Evolutionary conservation across 2,329 filamentous ascomycete species (phyloP).

Genomic region (Microsporum canis): DNA sequence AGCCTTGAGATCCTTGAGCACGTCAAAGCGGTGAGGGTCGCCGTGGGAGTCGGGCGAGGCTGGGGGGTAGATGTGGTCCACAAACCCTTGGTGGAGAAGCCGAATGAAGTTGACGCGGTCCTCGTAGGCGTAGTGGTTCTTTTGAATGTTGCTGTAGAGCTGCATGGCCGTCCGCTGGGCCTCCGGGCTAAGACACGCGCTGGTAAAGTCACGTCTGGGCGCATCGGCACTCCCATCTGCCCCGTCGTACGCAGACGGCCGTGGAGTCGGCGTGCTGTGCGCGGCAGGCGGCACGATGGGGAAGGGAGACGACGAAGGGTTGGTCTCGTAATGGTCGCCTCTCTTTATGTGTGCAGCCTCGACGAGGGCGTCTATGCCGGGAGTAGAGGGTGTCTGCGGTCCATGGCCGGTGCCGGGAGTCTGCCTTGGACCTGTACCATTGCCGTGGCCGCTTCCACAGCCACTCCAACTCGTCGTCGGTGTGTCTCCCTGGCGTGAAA

Average conservation of each 20-base stretch:
- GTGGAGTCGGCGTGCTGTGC: constrained; percentile 19
- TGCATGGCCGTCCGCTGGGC: constrained; percentile 32
- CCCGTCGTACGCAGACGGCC: constrained; percentile 26
- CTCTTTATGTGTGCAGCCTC: constrained; percentile 30
- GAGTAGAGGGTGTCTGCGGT: constrained; percentile 25
- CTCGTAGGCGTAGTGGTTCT: constrained; percentile 38
- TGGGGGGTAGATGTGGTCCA: constrained; percentile 37
- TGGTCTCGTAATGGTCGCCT: constrained; percentile 18
- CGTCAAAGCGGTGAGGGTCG: constrained; percentile 36
- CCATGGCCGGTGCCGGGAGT: background rate
- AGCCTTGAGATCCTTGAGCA: constrained; percentile 36
- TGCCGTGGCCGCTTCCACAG: background rate
- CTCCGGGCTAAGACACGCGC: constrained; percentile 32
- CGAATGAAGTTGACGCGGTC: constrained; percentile 38
- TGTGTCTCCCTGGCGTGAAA: background rate
- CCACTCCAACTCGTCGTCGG: background rate
- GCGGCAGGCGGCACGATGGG: constrained; percentile 32
- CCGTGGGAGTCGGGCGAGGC: constrained; percentile 35
- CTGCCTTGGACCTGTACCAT: background rate
- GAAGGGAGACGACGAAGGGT: constrained; percentile 36
- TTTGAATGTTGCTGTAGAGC: constrained; percentile 33
- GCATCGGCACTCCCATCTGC: constrained; percentile 32
- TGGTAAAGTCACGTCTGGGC: constrained; percentile 30
- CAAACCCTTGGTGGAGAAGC: constrained; percentile 37
- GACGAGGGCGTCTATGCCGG: constrained; percentile 40